Percentiles rank a stretch among this genome's conserved stretches.
Conservation (phyloP, 129 eudicot species). For the Helianthus tuberosus region DNA sequence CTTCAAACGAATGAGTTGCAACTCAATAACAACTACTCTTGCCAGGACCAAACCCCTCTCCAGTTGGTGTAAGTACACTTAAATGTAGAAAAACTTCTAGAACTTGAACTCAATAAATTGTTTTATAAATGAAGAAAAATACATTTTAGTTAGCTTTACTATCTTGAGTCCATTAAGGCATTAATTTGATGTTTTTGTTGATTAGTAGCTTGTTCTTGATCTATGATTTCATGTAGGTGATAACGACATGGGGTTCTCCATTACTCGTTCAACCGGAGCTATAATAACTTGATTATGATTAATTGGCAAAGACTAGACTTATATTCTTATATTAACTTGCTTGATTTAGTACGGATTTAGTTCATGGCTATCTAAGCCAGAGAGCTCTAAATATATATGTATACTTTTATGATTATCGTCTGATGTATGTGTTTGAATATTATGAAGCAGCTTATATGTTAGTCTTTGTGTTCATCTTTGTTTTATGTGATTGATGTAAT, state of each 20-base stretch:
- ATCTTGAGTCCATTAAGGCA: neutral
- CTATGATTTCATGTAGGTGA: constrained; percentile 1
- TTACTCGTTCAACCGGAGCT: neutral
- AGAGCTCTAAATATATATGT: neutral
- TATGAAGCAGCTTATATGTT: neutral
- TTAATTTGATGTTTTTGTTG: neutral
- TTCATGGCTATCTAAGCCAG: neutral
- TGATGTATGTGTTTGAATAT: neutral
- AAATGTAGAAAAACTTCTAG: neutral
- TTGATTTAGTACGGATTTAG: neutral
- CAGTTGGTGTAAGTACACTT: constrained; percentile 70
- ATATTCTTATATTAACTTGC: neutral
- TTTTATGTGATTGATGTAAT: neutral
- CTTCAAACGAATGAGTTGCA: constrained; percentile 68
- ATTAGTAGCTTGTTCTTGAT: neutral
- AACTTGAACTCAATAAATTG: no score
- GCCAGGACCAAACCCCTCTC: constrained; percentile 80
- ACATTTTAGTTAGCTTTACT: neutral
- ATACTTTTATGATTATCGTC: neutral
- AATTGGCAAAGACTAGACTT: neutral
- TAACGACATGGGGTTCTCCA: neutral
- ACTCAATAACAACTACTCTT: constrained; percentile 53
- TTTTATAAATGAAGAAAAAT: neutral
- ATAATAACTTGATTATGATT: neutral
- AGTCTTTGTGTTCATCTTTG: neutral